Evolutionary conservation across 2,329 filamentous ascomycete genomes (phyloP), one percentile per base, ranked within the genome.

Genomic region (Thermoascus crustaceus): DNA sequence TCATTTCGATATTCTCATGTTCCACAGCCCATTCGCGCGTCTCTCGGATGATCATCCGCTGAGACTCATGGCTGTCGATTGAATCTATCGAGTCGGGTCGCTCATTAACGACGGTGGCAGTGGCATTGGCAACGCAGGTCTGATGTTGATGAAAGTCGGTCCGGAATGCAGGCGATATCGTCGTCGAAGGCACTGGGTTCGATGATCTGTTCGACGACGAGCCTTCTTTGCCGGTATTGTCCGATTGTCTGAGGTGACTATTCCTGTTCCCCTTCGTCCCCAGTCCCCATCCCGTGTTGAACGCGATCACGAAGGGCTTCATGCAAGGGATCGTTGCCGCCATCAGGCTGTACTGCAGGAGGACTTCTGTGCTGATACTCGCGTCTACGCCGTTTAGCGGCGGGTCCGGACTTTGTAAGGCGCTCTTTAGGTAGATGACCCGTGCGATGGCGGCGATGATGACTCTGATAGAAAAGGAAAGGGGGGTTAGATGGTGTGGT

Each of bases 261-360:
- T 7, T 36, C 10, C 25, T 18, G 8, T 29, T 21, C 5, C 17
- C 30, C 21, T 20, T 20, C 16, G 33, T 21, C 1, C 45, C 47
- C 26, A 46, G 47, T 6, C 45, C 47, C 47, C 47, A 64, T n/a
- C 61, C 55, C 10, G 59, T 62, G 39, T 59, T 61, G 49, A 65
- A 64, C 31, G 52, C 54, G 18, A 60, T 53, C 9, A 64, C 59
- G 37, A 65, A 66, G 4, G 58, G 55, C 38, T 63, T 64, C 19
- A 64, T 49, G 16, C 63, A 64, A 3, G 62, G 61, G 9, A 67
- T 49, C 0, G 63, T 67, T 24, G 60, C 58, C 0, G 59, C 50
- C 39, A 64, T 63, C 17, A 68, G 51, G 10, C 61, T 60, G 46
- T 57, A 63, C 20, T 60, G 55, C 16, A 67, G 49, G 24, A 66